A percentile compares a stretch with the other conserved stretches of the same genome.
phyloP scores from a whole-genome alignment of 768 basidiomycete species.

The Scleroderma bovista region DNA sequence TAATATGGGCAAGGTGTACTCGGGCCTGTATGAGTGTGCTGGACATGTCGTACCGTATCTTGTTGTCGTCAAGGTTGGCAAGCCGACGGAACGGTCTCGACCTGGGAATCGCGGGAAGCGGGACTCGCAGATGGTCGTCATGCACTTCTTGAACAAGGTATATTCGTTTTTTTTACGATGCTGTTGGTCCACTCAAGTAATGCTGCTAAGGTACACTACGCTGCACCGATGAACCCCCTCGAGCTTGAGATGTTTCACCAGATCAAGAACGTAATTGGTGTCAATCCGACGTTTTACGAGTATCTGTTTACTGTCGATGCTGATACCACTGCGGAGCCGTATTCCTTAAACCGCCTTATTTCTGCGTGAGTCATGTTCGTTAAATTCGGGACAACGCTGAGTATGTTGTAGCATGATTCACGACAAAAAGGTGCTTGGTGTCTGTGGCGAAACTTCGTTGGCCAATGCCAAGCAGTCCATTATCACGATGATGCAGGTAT shows the following conservation, averaged over 20 bases:
- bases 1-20: slow-evolving; percentile 98
- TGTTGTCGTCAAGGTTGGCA: slow-evolving; percentile 90
- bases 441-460: slow-evolving; percentile 92
- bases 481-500: slow-evolving; percentile 94
- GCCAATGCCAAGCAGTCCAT: slow-evolving; percentile 93
- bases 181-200: not conserved
- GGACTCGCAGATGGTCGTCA: slow-evolving; percentile 92
- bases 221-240: slow-evolving; percentile 91
- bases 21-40: slow-evolving; percentile 87
- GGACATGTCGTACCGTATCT: slow-evolving; percentile 96
- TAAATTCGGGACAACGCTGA: not conserved
- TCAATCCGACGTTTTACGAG: slow-evolving; percentile 98
- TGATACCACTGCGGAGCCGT: slow-evolving; percentile 87
- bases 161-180: slow-evolving; percentile 5
- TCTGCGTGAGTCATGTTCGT: slow-evolving; percentile 66
- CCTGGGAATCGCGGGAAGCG: slow-evolving; percentile 99
- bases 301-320: slow-evolving; percentile 92
- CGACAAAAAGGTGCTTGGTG: slow-evolving; percentile 89
- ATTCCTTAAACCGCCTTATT: slow-evolving; percentile 84
- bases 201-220: slow-evolving; percentile 79
- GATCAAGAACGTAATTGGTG: slow-evolving; percentile 99
- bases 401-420: slow-evolving; percentile 75
- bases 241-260: slow-evolving; percentile 99
- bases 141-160: slow-evolving; percentile 98
- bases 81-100: slow-evolving; percentile 86